Percentiles rank a stretch among this genome's conserved stretches.
Evolutionary conservation across 108 stramenopile species (phyloP).

Genomic region (Cylindrotheca fusiformis): DNA sequence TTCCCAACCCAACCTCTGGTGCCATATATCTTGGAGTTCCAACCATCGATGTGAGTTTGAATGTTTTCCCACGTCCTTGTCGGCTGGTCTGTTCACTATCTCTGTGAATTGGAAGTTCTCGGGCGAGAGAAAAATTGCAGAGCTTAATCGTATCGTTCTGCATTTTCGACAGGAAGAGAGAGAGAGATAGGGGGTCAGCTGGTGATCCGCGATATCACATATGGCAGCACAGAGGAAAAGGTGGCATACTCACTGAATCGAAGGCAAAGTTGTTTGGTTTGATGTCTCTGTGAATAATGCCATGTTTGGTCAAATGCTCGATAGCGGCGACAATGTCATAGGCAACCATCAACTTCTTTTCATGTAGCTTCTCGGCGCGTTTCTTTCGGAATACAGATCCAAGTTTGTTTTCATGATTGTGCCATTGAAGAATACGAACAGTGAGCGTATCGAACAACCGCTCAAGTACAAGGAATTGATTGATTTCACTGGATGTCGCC

Average conservation of each 20-base stretch:
- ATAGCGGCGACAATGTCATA: conserved; percentile 18
- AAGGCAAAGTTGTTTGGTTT: conserved; percentile 32
- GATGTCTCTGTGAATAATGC: conserved; percentile 23
- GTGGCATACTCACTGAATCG: conserved; percentile 8
- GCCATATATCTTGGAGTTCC: conserved; percentile 63
- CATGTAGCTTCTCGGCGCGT: background rate
- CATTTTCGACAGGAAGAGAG: background rate
- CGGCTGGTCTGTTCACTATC: background rate
- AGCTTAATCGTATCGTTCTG: conserved; percentile 15
- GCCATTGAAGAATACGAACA: conserved; percentile 43
- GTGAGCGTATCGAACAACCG: conserved; percentile 32
- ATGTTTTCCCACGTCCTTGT: background rate
- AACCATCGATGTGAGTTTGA: conserved; percentile 3
- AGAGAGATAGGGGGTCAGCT: too few relatives aligned
- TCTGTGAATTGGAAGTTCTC: conserved; percentile 11
- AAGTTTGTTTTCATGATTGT: background rate
- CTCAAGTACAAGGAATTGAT: conserved; percentile 45
- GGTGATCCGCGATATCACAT: too few relatives aligned
- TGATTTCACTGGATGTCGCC: conserved; percentile 5
- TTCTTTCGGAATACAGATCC: background rate
- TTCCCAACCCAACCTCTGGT: conserved; percentile 19
- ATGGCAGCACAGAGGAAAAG: background rate
- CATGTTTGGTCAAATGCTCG: conserved; percentile 13
- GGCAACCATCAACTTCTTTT: background rate
- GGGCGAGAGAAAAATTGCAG: conserved; percentile 25